Percentiles rank a stretch among this genome's conserved stretches.
Evolutionary conservation across 345 rosid genomes (phyloP).

Genomic region (Turnera subulata): DNA sequence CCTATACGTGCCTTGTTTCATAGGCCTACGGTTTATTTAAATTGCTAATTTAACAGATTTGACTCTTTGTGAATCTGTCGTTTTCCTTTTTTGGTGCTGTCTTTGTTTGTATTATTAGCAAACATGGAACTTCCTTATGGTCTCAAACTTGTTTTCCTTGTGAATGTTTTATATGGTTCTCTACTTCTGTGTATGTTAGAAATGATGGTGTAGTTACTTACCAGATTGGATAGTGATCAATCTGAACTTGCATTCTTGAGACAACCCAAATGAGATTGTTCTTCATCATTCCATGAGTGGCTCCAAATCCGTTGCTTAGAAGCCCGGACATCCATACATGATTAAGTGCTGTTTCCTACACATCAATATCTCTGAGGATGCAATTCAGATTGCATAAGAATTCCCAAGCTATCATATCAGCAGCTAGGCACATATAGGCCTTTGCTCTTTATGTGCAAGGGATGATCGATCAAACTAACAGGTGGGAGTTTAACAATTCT

Average conservation of each 20-base stretch:
- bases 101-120: too few relatives aligned
- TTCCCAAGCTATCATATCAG: conserved; percentile 1
- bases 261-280: conserved; percentile 77
- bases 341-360: conserved; percentile 64
- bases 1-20: too few relatives aligned
- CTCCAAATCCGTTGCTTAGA: conserved; percentile 65
- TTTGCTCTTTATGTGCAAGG: background rate
- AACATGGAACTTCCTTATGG: too few relatives aligned
- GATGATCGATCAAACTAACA: background rate
- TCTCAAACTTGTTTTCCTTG: too few relatives aligned
- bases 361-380: background rate
- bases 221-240: conserved; percentile 66
- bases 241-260: conserved; percentile 56
- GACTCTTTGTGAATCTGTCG: too few relatives aligned
- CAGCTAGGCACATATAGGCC: background rate
- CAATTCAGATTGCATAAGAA: background rate
- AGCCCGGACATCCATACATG: conserved; percentile 84
- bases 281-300: conserved; percentile 64
- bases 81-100: too few relatives aligned
- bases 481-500: background rate
- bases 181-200: too few relatives aligned
- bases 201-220: conserved; percentile 9
- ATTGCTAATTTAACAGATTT: too few relatives aligned
- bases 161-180: too few relatives aligned
- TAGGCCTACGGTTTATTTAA: too few relatives aligned